A percentile compares a stretch with the other conserved stretches of the same genome.
Conservation (phyloP, 148 eudicot genomes). For the Vaccinium macrocarpon region DNA sequence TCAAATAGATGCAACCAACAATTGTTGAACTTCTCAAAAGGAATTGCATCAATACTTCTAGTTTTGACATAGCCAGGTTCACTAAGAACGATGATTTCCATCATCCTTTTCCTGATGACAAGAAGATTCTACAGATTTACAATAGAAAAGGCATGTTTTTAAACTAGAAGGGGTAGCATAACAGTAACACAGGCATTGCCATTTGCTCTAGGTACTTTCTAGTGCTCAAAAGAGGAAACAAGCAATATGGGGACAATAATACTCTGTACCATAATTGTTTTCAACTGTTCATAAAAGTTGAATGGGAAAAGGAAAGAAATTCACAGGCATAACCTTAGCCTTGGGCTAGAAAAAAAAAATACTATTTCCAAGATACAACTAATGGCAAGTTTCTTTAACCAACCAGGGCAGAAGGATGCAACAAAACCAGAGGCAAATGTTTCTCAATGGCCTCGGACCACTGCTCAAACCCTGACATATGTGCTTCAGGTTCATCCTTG, state of each 20-base stretch:
- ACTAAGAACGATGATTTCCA: neutral
- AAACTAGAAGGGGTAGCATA: neutral
- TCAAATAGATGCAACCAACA: constrained; percentile 6
- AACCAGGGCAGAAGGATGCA: constrained; percentile 75
- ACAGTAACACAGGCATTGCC: neutral
- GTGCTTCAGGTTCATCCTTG: constrained; percentile 30
- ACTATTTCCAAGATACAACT: neutral
- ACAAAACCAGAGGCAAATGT: constrained; percentile 57
- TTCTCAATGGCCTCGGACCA: constrained; percentile 75
- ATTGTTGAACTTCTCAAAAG: neutral
- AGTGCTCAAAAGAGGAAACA: neutral
- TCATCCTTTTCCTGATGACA: neutral
- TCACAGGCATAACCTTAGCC: neutral
- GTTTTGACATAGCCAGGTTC: neutral
- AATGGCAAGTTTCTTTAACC: constrained; percentile 23
- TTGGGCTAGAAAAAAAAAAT: neutral
- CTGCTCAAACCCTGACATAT: constrained; percentile 44
- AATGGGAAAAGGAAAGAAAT: neutral
- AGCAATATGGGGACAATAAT: neutral
- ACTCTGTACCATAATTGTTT: neutral
- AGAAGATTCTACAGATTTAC: constrained; percentile 3
- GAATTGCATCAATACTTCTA: neutral
- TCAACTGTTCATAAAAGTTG: neutral
- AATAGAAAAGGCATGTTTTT: neutral
- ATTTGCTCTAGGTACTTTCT: neutral